phyloP scores from a whole-genome alignment of 2,329 filamentous ascomycete species.

The Nemania serpens region DNA sequence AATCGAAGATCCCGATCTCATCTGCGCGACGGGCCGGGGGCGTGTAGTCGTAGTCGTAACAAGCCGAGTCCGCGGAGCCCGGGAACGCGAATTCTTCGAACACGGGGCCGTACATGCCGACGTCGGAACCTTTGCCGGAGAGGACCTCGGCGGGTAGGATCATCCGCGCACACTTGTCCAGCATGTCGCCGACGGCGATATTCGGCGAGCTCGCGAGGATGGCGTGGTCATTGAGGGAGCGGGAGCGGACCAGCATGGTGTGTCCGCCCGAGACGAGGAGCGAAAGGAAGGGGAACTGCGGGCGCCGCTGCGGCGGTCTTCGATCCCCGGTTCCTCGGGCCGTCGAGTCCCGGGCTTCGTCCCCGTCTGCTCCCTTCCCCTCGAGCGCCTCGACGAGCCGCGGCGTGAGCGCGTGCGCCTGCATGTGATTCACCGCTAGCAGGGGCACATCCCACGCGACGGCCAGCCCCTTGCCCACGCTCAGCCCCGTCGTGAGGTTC shows the following conservation, averaged over 20 bases:
- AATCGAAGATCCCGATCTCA: constrained; percentile 54
- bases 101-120: constrained; percentile 78
- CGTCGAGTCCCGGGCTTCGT: no score
- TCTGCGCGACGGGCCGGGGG: constrained; percentile 62
- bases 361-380: not conserved
- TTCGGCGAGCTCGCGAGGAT: constrained; percentile 76
- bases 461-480: constrained; percentile 85
- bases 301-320: constrained; percentile 38
- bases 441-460: constrained; percentile 83
- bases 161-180: constrained; percentile 83
- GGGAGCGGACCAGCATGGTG: constrained; percentile 81
- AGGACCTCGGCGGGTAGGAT: constrained; percentile 65
- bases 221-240: constrained; percentile 67
- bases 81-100: constrained; percentile 83
- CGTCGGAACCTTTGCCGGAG: constrained; percentile 55
- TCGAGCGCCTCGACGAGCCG: constrained; percentile 70
- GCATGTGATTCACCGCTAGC: constrained; percentile 94
- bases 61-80: not conserved
- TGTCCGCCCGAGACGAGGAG: constrained; percentile 92
- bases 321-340: constrained; percentile 2
- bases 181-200: constrained; percentile 84
- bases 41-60: constrained; percentile 56
- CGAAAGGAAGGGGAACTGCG: constrained; percentile 82
- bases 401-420: constrained; percentile 90
- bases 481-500: constrained; percentile 77